These are phyloP conservation scores for Petunia axillaris DNA, from an alignment of 257 asterid species.

Conservation along the genomic window DNA sequence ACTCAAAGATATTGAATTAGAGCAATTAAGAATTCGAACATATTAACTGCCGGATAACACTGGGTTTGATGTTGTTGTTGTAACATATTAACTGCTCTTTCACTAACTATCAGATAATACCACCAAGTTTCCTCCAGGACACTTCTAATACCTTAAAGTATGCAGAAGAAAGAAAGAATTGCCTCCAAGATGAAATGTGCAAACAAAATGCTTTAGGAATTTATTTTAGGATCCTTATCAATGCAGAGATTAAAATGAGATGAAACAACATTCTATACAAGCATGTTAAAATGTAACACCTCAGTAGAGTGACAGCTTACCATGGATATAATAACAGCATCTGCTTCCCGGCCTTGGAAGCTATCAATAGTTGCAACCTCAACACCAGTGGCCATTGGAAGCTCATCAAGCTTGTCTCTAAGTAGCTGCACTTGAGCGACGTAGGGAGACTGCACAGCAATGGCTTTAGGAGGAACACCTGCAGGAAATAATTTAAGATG, in stretches of 20 bases:
- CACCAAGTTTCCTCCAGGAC: neutral
- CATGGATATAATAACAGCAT: constrained; percentile 95
- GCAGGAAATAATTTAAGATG: constrained; percentile 30
- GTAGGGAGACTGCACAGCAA: constrained; percentile 95
- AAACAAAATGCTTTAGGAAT: neutral
- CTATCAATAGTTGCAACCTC: constrained; percentile 96
- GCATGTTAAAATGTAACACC: neutral
- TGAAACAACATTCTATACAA: neutral
- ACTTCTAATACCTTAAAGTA: neutral
- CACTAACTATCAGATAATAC: neutral
- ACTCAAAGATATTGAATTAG: neutral
- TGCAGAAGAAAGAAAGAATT: no score
- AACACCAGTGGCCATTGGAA: constrained; percentile 67
- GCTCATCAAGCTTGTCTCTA: constrained; percentile 83
- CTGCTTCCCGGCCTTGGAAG: constrained; percentile 99
- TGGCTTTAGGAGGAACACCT: constrained; percentile 83
- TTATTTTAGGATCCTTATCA: neutral
- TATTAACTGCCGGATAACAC: neutral
- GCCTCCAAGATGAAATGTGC: neutral
- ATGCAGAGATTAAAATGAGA: neutral
- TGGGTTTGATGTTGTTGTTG: no score
- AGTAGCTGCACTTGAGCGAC: constrained; percentile 96
- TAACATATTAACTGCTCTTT: neutral
- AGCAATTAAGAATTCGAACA: neutral
- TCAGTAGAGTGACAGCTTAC: constrained; percentile 42